These are phyloP conservation scores for Westerdykella aurantiaca DNA, from an alignment of 2,329 filamentous ascomycete species.

Conservation along the genomic window DNA sequence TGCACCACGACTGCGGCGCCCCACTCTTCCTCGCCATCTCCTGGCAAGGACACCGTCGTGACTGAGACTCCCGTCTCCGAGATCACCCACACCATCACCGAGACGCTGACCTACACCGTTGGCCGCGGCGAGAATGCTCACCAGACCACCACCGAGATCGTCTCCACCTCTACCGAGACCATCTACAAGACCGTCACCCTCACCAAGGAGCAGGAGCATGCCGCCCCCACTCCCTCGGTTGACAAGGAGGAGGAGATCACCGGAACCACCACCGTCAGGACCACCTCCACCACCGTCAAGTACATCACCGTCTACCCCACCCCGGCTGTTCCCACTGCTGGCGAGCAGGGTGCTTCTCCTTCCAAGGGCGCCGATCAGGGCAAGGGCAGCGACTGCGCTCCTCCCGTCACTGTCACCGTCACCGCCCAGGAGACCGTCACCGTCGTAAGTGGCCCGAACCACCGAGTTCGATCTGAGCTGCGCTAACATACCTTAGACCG, in stretches of 20 bases:
- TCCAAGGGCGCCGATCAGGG: conserved; percentile 2
- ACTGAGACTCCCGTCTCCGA: conserved; percentile 9
- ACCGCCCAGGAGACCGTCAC: conserved; percentile 36
- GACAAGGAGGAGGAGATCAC: conserved; percentile 8
- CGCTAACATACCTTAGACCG: conserved; percentile 12
- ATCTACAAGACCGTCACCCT: conserved; percentile 29
- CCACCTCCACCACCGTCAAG: conserved; percentile 33
- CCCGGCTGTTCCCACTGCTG: conserved; percentile 9
- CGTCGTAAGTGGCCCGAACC: conserved; percentile 15
- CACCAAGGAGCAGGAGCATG: conserved; percentile 14
- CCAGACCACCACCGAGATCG: conserved; percentile 39
- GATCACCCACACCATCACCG: conserved; percentile 33
- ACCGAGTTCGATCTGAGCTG: not conserved
- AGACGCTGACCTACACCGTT: conserved; percentile 42
- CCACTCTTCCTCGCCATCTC: conserved; percentile 33
- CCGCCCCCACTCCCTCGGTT: conserved; percentile 9
- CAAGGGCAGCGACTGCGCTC: conserved; percentile 23
- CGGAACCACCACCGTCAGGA: conserved; percentile 25
- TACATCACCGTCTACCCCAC: conserved; percentile 31
- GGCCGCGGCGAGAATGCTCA: conserved; percentile 40
- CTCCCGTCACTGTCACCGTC: conserved; percentile 33
- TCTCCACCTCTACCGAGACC: conserved; percentile 27
- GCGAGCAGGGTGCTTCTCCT: conserved; percentile 5
- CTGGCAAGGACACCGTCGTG: conserved; percentile 16
- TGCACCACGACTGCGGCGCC: conserved; percentile 42